A percentile compares a stretch with the other conserved stretches of the same genome.
Conservation (phyloP, 2,329 filamentous ascomycete species). For the Colletotrichum sp. region DNA sequence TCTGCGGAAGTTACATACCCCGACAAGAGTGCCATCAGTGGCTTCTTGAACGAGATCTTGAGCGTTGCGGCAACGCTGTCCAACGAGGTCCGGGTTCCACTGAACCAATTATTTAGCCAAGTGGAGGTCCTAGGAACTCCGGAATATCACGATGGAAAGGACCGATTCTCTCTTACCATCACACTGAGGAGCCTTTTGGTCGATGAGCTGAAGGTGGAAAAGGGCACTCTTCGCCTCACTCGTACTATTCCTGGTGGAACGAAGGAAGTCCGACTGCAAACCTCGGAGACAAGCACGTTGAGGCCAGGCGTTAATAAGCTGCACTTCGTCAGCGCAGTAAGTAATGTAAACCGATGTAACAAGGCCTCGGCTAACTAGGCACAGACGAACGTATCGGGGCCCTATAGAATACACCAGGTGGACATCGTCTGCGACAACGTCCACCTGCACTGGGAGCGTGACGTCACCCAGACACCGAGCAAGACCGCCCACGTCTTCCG, state of each 20-base stretch:
- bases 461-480: slow-evolving; percentile 51
- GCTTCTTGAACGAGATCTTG: slow-evolving; percentile 53
- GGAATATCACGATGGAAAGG: slow-evolving; percentile 70
- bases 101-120: slow-evolving; percentile 76
- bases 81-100: slow-evolving; percentile 68
- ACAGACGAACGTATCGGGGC: slow-evolving; percentile 71
- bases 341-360: slow-evolving; percentile 16
- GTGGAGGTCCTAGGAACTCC: slow-evolving; percentile 73
- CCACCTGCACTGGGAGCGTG: slow-evolving; percentile 68
- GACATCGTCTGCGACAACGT: slow-evolving; percentile 69
- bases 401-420: slow-evolving; percentile 77
- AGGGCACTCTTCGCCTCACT: slow-evolving; percentile 41
- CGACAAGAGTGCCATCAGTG: slow-evolving; percentile 45
- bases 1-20: slow-evolving; percentile 30
- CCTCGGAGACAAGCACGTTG: slow-evolving; percentile 45
- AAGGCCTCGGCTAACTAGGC: slow-evolving; percentile 29
- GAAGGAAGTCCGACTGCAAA: slow-evolving; percentile 56
- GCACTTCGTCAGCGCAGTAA: slow-evolving; percentile 33
- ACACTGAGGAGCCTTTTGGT: slow-evolving; percentile 74
- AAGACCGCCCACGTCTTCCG: slow-evolving; percentile 58
- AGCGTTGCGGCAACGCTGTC: slow-evolving; percentile 47
- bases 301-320: slow-evolving; percentile 54
- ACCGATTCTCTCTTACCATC: slow-evolving; percentile 77
- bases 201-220: slow-evolving; percentile 70
- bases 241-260: slow-evolving; percentile 16